Conservation (phyloP, 1,139 yeast species). For the Yamadazyma membranifaciens region DNA sequence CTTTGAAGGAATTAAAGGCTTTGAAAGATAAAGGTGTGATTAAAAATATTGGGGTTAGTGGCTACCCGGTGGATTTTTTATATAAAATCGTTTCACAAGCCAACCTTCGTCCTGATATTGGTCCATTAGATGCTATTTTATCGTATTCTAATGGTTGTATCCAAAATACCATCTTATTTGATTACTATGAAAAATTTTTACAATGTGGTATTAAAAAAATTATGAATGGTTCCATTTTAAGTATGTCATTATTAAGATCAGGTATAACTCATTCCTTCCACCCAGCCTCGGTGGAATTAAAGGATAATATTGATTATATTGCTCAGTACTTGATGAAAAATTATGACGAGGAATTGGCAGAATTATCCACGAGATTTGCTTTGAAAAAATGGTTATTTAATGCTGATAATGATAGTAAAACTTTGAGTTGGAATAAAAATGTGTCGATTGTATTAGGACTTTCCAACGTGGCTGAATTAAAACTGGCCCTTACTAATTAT, state of each 20-base stretch:
- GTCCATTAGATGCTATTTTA: constrained; percentile 67
- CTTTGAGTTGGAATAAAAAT: constrained; percentile 25
- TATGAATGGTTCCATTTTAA: constrained; percentile 79
- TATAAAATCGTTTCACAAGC: constrained; percentile 45
- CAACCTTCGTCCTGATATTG: constrained; percentile 32
- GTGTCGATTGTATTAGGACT: constrained; percentile 77
- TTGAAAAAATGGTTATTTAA: constrained; percentile 55
- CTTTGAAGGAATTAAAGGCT: constrained; percentile 55
- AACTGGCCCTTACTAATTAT: constrained; percentile 59
- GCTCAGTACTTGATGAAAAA: constrained; percentile 43
- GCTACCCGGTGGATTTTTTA: constrained; percentile 78
- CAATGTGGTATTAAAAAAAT: constrained; percentile 59
- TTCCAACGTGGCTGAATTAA: constrained; percentile 58
- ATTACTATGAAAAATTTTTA: constrained; percentile 49
- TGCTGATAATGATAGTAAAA: constrained; percentile 5
- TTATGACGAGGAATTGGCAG: constrained; percentile 65
- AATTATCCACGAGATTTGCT: constrained; percentile 77
- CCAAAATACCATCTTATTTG: constrained; percentile 64
- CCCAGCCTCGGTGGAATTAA: constrained; percentile 69
- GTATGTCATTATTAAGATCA: constrained; percentile 81
- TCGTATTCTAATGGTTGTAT: constrained; percentile 82
- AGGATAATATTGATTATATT: constrained; percentile 50
- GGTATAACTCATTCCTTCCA: constrained; percentile 73
- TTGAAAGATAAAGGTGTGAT: constrained; percentile 67
- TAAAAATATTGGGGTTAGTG: constrained; percentile 73